Percentiles rank a stretch among this genome's conserved stretches.
phyloP scores from a whole-genome alignment of 306 rosid species.

The Pyrus bretschneideri region DNA sequence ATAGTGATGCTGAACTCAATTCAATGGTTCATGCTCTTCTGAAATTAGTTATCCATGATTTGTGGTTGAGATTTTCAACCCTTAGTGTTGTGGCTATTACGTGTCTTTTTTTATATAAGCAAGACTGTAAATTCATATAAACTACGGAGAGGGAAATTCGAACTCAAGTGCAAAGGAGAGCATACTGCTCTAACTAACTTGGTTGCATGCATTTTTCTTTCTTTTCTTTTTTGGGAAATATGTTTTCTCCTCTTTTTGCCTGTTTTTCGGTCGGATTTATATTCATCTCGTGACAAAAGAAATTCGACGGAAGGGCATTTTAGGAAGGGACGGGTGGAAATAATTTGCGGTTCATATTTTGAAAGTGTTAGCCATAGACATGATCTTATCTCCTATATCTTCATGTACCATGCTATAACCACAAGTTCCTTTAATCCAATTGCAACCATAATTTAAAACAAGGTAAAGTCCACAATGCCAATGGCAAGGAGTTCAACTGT shows the following conservation, averaged over 20 bases:
- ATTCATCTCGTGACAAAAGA: not conserved
- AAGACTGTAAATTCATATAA: no score
- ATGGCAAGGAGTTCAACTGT: not conserved
- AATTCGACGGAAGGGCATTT: conserved; percentile 13
- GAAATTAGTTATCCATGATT: not conserved
- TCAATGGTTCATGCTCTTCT: not conserved
- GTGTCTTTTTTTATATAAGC: not conserved
- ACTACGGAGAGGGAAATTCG: no score
- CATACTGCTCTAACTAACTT: no score
- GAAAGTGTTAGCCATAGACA: conserved; percentile 15
- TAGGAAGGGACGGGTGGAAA: conserved; percentile 21
- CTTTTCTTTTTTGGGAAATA: not conserved
- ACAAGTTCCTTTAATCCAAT: conserved; percentile 40
- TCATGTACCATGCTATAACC: conserved; percentile 49
- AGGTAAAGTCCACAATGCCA: not conserved
- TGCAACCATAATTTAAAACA: conserved; percentile 23
- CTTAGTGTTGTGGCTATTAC: not conserved
- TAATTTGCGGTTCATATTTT: conserved; percentile 46
- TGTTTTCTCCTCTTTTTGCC: not conserved
- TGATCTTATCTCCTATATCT: conserved; percentile 63
- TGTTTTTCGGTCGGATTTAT: not conserved
- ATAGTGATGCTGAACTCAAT: not conserved
- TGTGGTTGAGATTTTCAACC: not conserved
- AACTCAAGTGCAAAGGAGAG: no score
- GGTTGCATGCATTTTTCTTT: not conserved